Percentiles rank a stretch among this genome's conserved stretches.
Evolutionary conservation across 352 stramenopile species (phyloP).

Genomic region (Globisporangium canariense): DNA sequence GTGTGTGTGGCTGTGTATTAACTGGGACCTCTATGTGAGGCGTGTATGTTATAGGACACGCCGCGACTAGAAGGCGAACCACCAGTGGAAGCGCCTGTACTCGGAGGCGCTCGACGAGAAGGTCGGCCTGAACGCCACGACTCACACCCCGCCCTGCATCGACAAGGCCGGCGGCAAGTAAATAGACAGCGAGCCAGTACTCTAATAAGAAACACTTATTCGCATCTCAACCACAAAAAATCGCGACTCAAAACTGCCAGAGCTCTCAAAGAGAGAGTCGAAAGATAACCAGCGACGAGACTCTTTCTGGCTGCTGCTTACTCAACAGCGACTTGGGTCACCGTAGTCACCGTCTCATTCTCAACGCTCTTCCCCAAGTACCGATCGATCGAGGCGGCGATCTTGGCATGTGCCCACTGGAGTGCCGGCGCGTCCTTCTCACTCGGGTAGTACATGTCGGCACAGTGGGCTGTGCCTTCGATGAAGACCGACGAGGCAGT

Average conservation of each 20-base stretch:
- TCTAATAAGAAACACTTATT: too few relatives aligned
- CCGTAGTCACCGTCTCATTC: not conserved
- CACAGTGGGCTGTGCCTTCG: conserved; percentile 77
- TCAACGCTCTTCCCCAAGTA: conserved; percentile 28
- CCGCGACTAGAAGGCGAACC: conserved; percentile 93
- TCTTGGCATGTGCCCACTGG: conserved; percentile 68
- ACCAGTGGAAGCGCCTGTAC: conserved; percentile 87
- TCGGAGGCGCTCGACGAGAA: conserved; percentile 92
- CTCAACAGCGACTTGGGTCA: conserved; percentile 1
- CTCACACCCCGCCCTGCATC: conserved; percentile 89
- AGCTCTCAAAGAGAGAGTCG: too few relatives aligned
- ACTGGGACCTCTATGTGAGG: not conserved
- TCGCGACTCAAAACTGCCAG: too few relatives aligned
- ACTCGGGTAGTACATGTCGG: conserved; percentile 79
- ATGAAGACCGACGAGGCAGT: conserved; percentile 68
- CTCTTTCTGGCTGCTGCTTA: not conserved
- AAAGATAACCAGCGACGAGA: too few relatives aligned
- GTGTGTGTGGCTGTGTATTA: not conserved
- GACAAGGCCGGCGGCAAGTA: conserved; percentile 85
- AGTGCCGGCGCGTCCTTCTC: conserved; percentile 44
- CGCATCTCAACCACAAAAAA: too few relatives aligned
- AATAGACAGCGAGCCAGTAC: too few relatives aligned
- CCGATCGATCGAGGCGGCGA: conserved; percentile 39
- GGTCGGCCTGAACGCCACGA: conserved; percentile 91
- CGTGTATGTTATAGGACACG: conserved; percentile 46